Evolutionary conservation across 306 rosid species (phyloP).

Genomic region (Prinsepia uniflora): DNA sequence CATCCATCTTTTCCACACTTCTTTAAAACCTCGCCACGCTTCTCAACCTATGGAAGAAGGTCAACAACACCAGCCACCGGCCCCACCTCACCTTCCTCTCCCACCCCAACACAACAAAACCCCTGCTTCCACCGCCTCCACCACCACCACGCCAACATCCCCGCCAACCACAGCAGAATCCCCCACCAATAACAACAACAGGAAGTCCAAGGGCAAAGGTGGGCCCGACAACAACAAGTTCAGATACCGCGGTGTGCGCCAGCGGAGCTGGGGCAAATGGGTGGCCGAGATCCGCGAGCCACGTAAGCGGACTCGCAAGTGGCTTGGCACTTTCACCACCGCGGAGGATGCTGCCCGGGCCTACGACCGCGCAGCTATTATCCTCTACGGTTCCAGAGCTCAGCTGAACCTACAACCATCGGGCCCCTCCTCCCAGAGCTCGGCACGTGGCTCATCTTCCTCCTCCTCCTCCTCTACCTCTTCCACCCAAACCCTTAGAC

Average conservation of each 20-base stretch:
- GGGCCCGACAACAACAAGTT: conserved; percentile 96
- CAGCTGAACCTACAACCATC: conserved; percentile 81
- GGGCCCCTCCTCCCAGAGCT: conserved; percentile 27
- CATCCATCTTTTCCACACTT: conserved; percentile 16
- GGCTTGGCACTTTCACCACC: conserved; percentile 93
- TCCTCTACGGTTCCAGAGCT: conserved; percentile 80
- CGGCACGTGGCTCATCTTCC: conserved; percentile 24
- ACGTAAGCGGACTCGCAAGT: conserved; percentile 74
- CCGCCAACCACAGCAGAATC: no score
- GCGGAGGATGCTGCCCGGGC: conserved; percentile 96
- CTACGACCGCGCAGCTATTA: conserved; percentile 88
- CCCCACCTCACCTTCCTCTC: conserved; percentile 10
- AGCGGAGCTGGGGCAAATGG: conserved; percentile 99
- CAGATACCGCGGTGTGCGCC: conserved; percentile 84
- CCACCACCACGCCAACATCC: conserved; percentile 25
- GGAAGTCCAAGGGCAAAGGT: conserved; percentile 70
- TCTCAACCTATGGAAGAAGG: conserved; percentile 43
- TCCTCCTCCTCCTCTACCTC: conserved; percentile 39
- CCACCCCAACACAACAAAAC: neutral
- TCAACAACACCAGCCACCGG: conserved; percentile 17
- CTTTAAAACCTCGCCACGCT: conserved; percentile 17
- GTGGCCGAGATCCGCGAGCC: conserved; percentile 99
- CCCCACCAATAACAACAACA: neutral
- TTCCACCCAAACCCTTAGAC: conserved; percentile 59
- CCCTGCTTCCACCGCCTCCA: conserved; percentile 24